Base-by-base conservation (phyloP, 164 flowering plant species). In the Vitis riparia region DNA sequence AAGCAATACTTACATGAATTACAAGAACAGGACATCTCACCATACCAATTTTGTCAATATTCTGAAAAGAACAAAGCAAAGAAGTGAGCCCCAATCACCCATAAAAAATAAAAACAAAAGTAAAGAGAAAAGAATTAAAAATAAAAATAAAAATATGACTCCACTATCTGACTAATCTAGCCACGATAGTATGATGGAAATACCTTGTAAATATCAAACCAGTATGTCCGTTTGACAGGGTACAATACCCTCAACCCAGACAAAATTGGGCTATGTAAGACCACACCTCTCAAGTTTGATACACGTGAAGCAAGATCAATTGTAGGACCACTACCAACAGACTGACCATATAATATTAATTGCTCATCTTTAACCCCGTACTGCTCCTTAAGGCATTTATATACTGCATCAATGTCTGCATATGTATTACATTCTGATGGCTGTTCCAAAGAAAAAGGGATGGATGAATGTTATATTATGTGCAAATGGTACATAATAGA, bases 171-270 rank as follows among this genome's bases (percentile, higher is more conserved):
- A 37, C 44, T 37, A 37, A 37, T 37, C 44, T 37, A 37, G 44
- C 44, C 44, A 37, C 16, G 0, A 12, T n/a, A 6, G 56, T 53
- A 53, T 59, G 11, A 27, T 3, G 51, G 19, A 16, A 66, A 74
- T 82, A 94, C 98, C 98, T 93, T 95, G 87, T 88, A 95, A 59
- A 91, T 93, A 78, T 95, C 99, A 77, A 95, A 95, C 98, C 99
- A 91, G 71, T 78, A 92, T 44, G 97, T 86, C 59, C 86, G 75
- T 67, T 86, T 94, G 69, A 86, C 93, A 68, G 96, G 93, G 79
- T 89, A 90, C 76, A 93, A 71, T 10, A 95, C 99, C 73, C 99
- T 83, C 72, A 95, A 72, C 6, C 99, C 98, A 74, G 99, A 95
- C 53, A 95, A 86, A 77, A 95, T 91, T 11, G 97, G 89, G 73